Evolutionary conservation across 1,284 basidiomycete species (phyloP), one percentile per base, ranked within the genome.

Genomic region (Pseudozyma tsukubaensis): DNA sequence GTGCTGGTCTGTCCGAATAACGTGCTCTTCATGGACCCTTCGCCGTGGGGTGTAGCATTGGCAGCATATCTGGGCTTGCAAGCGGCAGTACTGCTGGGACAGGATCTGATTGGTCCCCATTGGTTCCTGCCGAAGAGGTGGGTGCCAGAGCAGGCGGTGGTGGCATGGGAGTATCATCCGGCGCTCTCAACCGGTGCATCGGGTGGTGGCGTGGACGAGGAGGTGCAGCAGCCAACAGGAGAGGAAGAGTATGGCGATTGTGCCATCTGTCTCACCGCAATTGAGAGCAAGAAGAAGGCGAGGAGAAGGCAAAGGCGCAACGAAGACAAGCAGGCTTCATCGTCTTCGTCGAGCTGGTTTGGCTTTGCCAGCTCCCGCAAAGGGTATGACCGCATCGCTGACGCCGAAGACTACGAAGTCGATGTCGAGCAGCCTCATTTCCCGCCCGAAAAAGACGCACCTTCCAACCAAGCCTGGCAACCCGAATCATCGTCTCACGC

Each of bases 1-100:
- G 91, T 92, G 66, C 86, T 94, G 80, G 88, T 87, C 0, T 95
- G 92, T 79, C 91, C 93, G 2, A 89, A 90, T 78, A 95, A 95
- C 80, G 90, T 95, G 9, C 87, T 95, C 64, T 92, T 94, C 76
- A 87, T 92, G 34, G 89, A 91, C 68, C 88, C 90, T 18, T 87
- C 90, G 68, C 81, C 90, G 45, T 94, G 92, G 91, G 87, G 90
- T 10, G 91, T 88, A 84, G 79, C 86, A 18, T 85, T 94, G 12
- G 88, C 89, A 3, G 79, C 86, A 1, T 89, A 92, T 83, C 88
- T 93, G 43, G 82, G 87, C 18, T 66, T 89, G 18, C 93, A 95
- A 84, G 89, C 90, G 5, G 71, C 84, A 4, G 71, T 94, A 3
- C 84, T 96, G 18, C 84, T 91, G 19, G 87, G 92, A 9, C 94